Conservation (phyloP, 73 alveolate genomes). For the Tetrahymena malaccensis region DNA sequence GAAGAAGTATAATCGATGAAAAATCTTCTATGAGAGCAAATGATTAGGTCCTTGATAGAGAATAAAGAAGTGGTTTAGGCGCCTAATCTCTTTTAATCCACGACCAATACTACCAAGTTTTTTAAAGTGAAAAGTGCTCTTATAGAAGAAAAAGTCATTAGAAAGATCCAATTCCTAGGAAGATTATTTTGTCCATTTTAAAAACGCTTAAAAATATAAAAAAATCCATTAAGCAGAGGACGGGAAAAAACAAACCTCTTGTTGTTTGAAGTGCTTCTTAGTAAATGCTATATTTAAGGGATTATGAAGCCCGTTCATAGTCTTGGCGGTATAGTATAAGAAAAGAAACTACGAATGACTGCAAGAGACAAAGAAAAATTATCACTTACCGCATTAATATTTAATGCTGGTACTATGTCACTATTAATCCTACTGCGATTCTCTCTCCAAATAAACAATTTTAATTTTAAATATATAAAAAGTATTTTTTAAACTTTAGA, state of each 20-base stretch:
- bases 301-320: background rate
- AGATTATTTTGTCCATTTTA: background rate
- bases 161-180: background rate
- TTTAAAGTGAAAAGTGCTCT: background rate
- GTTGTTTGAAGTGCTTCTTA: background rate
- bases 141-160: background rate
- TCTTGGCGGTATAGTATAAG: background rate
- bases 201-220: background rate
- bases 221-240: background rate
- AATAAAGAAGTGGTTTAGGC: background rate
- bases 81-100: background rate
- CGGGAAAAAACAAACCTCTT: background rate
- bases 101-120: background rate
- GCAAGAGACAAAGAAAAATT: background rate
- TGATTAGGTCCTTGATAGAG: slow-evolving; percentile 1
- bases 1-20: background rate
- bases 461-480: background rate
- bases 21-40: background rate
- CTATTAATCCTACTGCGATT: background rate
- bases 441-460: background rate
- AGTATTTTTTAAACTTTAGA: background rate
- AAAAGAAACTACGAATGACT: background rate
- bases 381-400: background rate
- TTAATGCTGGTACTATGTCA: background rate
- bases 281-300: background rate